These are phyloP conservation scores for Globisporangium middletonii DNA, from an alignment of 352 stramenopile species.

Conservation along the genomic window DNA sequence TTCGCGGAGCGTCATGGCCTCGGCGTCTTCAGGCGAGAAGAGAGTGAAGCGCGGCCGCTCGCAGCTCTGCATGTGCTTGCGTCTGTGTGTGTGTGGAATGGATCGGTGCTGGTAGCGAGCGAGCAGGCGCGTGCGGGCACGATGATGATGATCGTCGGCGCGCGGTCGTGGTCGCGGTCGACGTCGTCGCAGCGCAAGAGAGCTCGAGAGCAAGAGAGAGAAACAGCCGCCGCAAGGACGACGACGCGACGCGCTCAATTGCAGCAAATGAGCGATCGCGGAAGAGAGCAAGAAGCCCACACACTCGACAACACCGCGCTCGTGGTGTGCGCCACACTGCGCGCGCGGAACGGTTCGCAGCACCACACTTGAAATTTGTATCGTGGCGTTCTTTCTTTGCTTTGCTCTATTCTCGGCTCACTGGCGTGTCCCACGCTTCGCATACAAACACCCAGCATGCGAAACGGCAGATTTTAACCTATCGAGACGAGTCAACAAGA, in stretches of 20 bases:
- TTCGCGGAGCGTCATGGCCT: conserved; percentile 66
- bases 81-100: background rate
- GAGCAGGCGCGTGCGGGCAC: too few species aligned
- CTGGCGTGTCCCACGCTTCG: background rate
- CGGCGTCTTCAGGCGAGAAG: conserved; percentile 61
- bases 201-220: too few species aligned
- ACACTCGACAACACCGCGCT: too few species aligned
- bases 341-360: too few species aligned
- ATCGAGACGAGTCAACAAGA: background rate
- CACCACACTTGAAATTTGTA: too few species aligned
- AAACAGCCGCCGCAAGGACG: too few species aligned
- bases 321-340: too few species aligned
- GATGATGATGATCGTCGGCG: background rate
- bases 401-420: background rate
- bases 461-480: background rate
- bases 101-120: background rate
- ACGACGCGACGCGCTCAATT: too few species aligned
- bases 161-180: background rate
- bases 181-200: background rate
- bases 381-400: background rate
- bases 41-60: conserved; percentile 66
- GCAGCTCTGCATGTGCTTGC: conserved; percentile 11
- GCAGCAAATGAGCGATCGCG: too few species aligned
- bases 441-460: background rate
- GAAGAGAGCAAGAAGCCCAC: too few species aligned